These are phyloP conservation scores for Oryza glaberrima DNA, from an alignment of 176 grass and related monocot genomes.

Conservation along the genomic window DNA sequence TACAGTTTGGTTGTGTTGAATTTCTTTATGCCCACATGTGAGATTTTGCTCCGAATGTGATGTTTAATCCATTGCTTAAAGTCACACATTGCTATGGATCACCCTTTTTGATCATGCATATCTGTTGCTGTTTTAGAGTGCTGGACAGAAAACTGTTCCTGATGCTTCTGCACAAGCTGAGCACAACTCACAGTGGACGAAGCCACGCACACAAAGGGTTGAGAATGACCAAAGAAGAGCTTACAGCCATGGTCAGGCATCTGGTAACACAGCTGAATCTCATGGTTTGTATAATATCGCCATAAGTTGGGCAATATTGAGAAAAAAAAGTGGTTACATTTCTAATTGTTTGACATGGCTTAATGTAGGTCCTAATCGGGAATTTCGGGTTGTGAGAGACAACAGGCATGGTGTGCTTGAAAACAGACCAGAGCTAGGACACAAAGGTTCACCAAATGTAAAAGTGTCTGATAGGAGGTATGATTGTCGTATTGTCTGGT, in stretches of 20 bases:
- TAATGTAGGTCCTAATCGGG: slow-evolving; percentile 57
- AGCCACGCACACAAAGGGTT: slow-evolving; percentile 41
- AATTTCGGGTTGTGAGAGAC: slow-evolving; percentile 80
- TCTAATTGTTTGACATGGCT: slow-evolving; percentile 33
- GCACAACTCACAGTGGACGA: slow-evolving; percentile 49
- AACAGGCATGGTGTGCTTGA: slow-evolving; percentile 58
- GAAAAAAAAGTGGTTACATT: not conserved
- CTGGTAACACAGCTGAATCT: slow-evolving; percentile 49
- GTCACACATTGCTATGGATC: not conserved
- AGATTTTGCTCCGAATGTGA: not conserved
- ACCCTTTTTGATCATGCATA: not conserved
- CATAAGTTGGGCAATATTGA: slow-evolving; percentile 1
- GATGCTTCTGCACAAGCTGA: slow-evolving; percentile 47
- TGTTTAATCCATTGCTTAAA: slow-evolving; percentile 8
- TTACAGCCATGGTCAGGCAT: slow-evolving; percentile 41
- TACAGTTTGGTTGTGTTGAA: not conserved
- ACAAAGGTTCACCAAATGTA: slow-evolving; percentile 41
- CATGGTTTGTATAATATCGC: slow-evolving; percentile 21
- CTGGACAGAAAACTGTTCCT: slow-evolving; percentile 49
- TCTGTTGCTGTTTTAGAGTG: slow-evolving; percentile 46
- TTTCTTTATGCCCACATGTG: not conserved
- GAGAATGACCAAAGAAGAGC: slow-evolving; percentile 49
- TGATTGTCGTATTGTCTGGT: slow-evolving; percentile 25
- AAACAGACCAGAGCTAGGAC: slow-evolving; percentile 38
- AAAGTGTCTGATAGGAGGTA: slow-evolving; percentile 60